These are phyloP conservation scores for Kwoniella heveanensis DNA, from an alignment of 768 basidiomycete genomes.

Conservation along the genomic window DNA sequence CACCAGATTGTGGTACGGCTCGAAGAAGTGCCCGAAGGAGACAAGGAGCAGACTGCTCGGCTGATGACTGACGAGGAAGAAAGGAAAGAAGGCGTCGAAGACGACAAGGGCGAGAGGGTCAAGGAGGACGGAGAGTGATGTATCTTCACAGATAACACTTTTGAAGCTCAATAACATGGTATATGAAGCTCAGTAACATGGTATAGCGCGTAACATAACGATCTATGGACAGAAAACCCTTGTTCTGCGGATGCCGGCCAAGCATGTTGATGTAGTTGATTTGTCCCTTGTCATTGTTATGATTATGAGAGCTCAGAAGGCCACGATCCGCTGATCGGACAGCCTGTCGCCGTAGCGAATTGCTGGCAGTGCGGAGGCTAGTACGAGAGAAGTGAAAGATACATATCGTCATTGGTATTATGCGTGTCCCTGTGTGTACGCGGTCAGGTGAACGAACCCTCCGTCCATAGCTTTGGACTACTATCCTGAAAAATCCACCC, in stretches of 20 bases:
- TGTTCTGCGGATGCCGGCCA: too few relatives aligned
- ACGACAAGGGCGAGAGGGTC: conserved; percentile 25
- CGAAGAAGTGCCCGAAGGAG: conserved; percentile 58
- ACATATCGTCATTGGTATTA: conserved; percentile 2
- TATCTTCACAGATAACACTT: too few relatives aligned
- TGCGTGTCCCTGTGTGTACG: not conserved
- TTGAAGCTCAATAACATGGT: too few relatives aligned
- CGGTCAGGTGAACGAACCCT: not conserved
- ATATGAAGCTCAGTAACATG: too few relatives aligned
- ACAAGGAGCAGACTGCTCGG: conserved; percentile 27
- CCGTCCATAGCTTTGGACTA: not conserved
- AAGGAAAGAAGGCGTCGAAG: conserved; percentile 53
- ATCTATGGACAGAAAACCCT: too few relatives aligned
- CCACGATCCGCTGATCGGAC: too few relatives aligned
- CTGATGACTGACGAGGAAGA: conserved; percentile 43
- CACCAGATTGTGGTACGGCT: conserved; percentile 69
- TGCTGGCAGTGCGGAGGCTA: not conserved
- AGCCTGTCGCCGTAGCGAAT: too few relatives aligned
- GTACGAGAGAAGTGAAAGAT: not conserved
- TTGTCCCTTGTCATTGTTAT: too few relatives aligned
- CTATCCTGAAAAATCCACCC: too few relatives aligned
- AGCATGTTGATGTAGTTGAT: too few relatives aligned
- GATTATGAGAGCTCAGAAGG: too few relatives aligned
- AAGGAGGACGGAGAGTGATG: not conserved
- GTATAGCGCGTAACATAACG: too few relatives aligned